A percentile compares a stretch with the other conserved stretches of the same genome.
phyloP scores from a whole-genome alignment of 768 basidiomycete genomes.

The Xerocomellus amylosporus region DNA sequence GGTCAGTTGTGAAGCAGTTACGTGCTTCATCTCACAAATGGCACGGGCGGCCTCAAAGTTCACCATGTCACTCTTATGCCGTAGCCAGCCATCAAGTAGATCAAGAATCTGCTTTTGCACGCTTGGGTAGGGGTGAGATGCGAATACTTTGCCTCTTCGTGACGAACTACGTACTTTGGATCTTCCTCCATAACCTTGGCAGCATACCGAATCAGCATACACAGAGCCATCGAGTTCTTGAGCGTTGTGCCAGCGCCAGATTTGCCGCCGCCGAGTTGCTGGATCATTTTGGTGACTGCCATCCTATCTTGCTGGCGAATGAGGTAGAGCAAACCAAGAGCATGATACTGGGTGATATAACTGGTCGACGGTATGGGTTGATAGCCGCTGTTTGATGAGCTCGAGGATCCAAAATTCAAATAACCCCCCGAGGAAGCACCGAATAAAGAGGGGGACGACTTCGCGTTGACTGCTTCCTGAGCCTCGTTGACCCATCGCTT shows the following conservation, averaged over 20 bases:
- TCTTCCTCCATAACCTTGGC: constrained; percentile 99
- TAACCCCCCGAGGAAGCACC: constrained; percentile 55
- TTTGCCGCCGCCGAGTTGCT: constrained; percentile 90
- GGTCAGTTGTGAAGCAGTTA: constrained; percentile 71
- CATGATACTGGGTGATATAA: constrained; percentile 96
- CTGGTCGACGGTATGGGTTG: constrained; percentile 86
- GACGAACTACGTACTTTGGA: constrained; percentile 71
- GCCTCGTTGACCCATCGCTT: constrained; percentile 99
- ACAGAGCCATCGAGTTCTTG: constrained; percentile 95
- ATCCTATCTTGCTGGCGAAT: constrained; percentile 98
- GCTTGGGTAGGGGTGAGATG: constrained; percentile 39
- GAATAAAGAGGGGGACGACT: constrained; percentile 72
- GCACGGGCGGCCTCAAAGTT: constrained; percentile 97
- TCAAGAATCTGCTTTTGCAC: constrained; percentile 92
- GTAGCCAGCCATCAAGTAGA: constrained; percentile 88
- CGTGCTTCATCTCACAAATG: constrained; percentile 94
- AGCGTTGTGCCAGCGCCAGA: constrained; percentile 79
- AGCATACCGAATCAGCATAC: constrained; percentile 97
- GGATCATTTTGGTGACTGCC: constrained; percentile 99
- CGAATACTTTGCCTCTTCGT: not conserved
- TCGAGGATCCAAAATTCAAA: constrained; percentile 64
- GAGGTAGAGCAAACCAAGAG: constrained; percentile 86
- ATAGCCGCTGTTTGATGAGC: constrained; percentile 54
- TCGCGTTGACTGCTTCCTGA: constrained; percentile 92
- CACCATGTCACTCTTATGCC: constrained; percentile 99